Base-by-base conservation (phyloP, 192 early-diverging fungal genomes). In the Mortierella alpina region DNA sequence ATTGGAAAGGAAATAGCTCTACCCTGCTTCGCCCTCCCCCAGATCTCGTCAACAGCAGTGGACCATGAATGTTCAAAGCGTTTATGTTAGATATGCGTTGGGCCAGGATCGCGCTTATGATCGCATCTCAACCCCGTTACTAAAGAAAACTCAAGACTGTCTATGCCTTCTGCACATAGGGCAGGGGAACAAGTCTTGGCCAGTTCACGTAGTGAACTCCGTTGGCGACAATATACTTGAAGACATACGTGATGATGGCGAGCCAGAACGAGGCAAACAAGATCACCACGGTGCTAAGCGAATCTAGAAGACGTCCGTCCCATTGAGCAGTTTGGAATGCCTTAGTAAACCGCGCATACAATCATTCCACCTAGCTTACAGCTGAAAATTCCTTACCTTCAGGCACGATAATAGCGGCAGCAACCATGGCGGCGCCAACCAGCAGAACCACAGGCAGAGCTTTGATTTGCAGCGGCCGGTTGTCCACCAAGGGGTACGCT, bases 391-490 rank as follows among this genome's bases (percentile, higher is more conserved):
- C 22, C 18, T 56, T 75, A 75, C 73, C 59, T 59, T 72, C 59
- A 12, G 76, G 69, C 10, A 67, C 14, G 40, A 79, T 58, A 15
- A 72, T 55, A 3, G 76, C 45, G 13, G 48, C 68, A 17, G 57
- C 8, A 22, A 79, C 47, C 76, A 79, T 79, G 17, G 55, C 45
- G 44, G 62, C 5, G 4, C 76, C 57, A 20, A 79, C 31, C 22
- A 71, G 45, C 23, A 57, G 13, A 7, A 52, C 39, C 8, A 48
- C 66, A 64, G 82, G 82, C 73, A 89, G 73, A 3, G 87, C 85
- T 65, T 87, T 88, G 54, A 88, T 82, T 70, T 92, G 88, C 2
- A 88, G 51, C 0, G 91, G 82, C 62, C 86, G 87, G n/a, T 84
- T 84, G 18, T 84, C 83, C 20, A 75, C 60, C 70, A 93, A 89